These are phyloP conservation scores for Boletus tomentosulus DNA, from an alignment of 768 basidiomycete species.

Conservation along the genomic window DNA sequence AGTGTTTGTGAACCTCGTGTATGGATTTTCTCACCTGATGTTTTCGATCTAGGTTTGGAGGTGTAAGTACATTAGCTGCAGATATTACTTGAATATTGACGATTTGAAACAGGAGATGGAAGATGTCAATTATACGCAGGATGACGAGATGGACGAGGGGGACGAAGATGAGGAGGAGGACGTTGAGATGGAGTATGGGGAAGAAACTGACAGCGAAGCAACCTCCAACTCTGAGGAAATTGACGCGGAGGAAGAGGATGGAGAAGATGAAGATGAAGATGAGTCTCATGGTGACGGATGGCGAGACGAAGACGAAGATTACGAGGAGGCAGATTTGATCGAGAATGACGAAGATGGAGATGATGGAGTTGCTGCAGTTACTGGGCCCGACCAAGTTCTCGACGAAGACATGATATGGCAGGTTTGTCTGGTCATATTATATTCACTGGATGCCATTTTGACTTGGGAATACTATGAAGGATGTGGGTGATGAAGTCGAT, in stretches of 20 bases:
- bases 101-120: slow-evolving; percentile 69
- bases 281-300: slow-evolving; percentile 46
- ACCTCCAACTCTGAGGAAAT: slow-evolving; percentile 74
- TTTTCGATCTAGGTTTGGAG: slow-evolving; percentile 52
- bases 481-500: slow-evolving; percentile 52
- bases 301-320: slow-evolving; percentile 50
- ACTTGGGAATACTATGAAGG: slow-evolving; percentile 31
- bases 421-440: slow-evolving; percentile 33
- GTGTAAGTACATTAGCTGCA: slow-evolving; percentile 48
- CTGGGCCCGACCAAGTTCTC: slow-evolving; percentile 45
- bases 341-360: slow-evolving; percentile 60
- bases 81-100: slow-evolving; percentile 15
- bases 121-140: slow-evolving; percentile 59
- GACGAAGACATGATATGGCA: slow-evolving; percentile 57
- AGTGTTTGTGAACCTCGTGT: slow-evolving; percentile 23
- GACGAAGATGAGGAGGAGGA: slow-evolving; percentile 81
- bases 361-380: slow-evolving; percentile 45
- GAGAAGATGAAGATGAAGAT: slow-evolving; percentile 54
- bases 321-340: slow-evolving; percentile 56
- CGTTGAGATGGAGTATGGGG: slow-evolving; percentile 84
- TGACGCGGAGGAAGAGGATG: slow-evolving; percentile 59
- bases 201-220: slow-evolving; percentile 77
- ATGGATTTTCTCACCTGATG: slow-evolving; percentile 8
- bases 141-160: slow-evolving; percentile 78
- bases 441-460: slow-evolving; percentile 7